phyloP scores from a whole-genome alignment of 2,329 filamentous ascomycete species.

The Hymenoscyphus occultus region DNA sequence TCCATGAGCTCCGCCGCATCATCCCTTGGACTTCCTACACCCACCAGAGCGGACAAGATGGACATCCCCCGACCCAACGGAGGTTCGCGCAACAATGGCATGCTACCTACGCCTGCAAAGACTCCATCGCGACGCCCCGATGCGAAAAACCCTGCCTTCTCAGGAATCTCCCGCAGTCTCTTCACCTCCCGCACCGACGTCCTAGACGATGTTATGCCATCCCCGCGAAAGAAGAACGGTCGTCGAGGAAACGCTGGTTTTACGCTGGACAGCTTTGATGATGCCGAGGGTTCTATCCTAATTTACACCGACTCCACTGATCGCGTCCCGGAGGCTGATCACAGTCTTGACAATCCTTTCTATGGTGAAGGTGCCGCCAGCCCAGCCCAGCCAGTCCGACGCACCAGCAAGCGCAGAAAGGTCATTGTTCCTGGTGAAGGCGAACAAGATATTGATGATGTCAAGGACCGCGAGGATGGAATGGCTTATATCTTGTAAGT shows the following conservation, averaged over 20 bases:
- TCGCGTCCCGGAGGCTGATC: slow-evolving; percentile 65
- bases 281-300: slow-evolving; percentile 55
- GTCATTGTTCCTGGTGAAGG: slow-evolving; percentile 54
- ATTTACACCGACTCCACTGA: slow-evolving; percentile 82
- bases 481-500: slow-evolving; percentile 77
- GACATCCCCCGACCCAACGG: slow-evolving; percentile 20
- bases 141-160: slow-evolving; percentile 50
- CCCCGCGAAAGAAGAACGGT: slow-evolving; percentile 53
- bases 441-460: slow-evolving; percentile 40
- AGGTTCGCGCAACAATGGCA: slow-evolving; percentile 40
- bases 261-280: slow-evolving; percentile 58
- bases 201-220: slow-evolving; percentile 56
- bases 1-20: slow-evolving; percentile 43
- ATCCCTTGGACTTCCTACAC: slow-evolving; percentile 28
- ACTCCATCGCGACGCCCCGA: slow-evolving; percentile 60
- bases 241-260: slow-evolving; percentile 55
- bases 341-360: slow-evolving; percentile 71
- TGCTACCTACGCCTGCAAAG: slow-evolving; percentile 76
- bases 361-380: slow-evolving; percentile 45
- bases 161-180: slow-evolving; percentile 57
- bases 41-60: slow-evolving; percentile 26
- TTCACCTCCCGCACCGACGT: slow-evolving; percentile 47
- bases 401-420: slow-evolving; percentile 53
- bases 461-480: slow-evolving; percentile 70
- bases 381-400: slow-evolving; percentile 45